A percentile compares a stretch with the other conserved stretches of the same genome.
phyloP scores from a whole-genome alignment of 371 early-diverging fungal species.

The Cokeromyces recurvatus region DNA sequence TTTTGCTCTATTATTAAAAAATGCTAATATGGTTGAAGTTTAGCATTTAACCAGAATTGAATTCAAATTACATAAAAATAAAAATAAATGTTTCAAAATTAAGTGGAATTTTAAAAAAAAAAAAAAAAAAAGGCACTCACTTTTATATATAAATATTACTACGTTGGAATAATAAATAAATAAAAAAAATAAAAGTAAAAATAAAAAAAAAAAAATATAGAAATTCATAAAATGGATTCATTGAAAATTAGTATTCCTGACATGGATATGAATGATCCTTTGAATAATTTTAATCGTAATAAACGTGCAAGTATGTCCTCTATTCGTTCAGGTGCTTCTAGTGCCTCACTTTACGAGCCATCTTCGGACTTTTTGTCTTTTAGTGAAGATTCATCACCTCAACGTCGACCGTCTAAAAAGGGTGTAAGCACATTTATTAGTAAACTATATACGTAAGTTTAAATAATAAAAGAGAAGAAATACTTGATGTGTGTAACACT shows the following conservation, averaged over 20 bases:
- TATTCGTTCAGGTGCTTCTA: constrained; percentile 1
- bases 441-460: constrained; percentile 14
- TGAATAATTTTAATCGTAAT: constrained; percentile 3
- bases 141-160: no score
- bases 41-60: no score
- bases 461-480: background rate
- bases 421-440: constrained; percentile 17
- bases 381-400: background rate
- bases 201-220: background rate
- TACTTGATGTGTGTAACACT: background rate
- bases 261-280: background rate
- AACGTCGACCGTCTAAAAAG: constrained; percentile 12
- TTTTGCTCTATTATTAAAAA: no score
- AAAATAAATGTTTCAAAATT: no score
- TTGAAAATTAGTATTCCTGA: background rate
- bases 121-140: no score
- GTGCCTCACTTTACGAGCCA: constrained; percentile 6
- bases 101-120: no score
- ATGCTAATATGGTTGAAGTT: no score
- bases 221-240: background rate
- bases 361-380: constrained; percentile 8
- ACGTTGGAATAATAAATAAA: no score
- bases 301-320: constrained; percentile 12
- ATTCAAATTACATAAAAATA: no score
- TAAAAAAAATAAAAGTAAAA: no score